Evolutionary conservation across 129 eudicot genomes (phyloP).

Genomic region (Logfia minima): DNA sequence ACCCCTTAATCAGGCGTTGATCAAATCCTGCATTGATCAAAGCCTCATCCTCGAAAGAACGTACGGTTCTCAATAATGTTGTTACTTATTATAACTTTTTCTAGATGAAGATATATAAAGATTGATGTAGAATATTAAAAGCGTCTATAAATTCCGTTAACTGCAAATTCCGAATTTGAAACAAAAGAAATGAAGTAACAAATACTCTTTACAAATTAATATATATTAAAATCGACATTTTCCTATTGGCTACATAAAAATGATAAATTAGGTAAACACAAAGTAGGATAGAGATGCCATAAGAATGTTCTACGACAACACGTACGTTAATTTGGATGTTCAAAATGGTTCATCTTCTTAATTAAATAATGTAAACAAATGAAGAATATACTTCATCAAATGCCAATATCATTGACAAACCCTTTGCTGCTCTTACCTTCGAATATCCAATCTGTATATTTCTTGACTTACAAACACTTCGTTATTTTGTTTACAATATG

Average conservation of each 20-base stretch:
- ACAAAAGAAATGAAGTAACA: no score
- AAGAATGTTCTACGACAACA: conserved; percentile 25
- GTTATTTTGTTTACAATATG: no score
- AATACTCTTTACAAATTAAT: no score
- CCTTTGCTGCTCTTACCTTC: conserved; percentile 19
- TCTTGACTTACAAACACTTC: conserved; percentile 5
- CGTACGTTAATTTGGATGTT: conserved; percentile 2
- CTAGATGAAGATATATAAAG: no score
- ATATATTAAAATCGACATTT: no score
- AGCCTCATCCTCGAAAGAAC: conserved; percentile 7
- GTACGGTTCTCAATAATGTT: not conserved
- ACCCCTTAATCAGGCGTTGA: conserved; percentile 2
- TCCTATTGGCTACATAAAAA: no score
- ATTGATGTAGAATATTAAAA: no score
- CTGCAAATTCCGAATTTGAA: no score
- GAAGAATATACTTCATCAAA: conserved; percentile 30
- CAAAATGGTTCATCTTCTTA: conserved; percentile 24
- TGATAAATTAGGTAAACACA: not conserved
- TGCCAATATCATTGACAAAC: conserved; percentile 24
- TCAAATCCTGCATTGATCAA: not conserved
- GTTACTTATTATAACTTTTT: no score
- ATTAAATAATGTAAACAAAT: conserved; percentile 28
- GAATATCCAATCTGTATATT: conserved; percentile 25
- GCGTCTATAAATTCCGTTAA: no score
- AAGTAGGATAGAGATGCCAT: conserved; percentile 14